These are phyloP conservation scores for Chlamydomonas sphaeroides DNA, from an alignment of 139 green algal genomes.

Conservation along the genomic window DNA sequence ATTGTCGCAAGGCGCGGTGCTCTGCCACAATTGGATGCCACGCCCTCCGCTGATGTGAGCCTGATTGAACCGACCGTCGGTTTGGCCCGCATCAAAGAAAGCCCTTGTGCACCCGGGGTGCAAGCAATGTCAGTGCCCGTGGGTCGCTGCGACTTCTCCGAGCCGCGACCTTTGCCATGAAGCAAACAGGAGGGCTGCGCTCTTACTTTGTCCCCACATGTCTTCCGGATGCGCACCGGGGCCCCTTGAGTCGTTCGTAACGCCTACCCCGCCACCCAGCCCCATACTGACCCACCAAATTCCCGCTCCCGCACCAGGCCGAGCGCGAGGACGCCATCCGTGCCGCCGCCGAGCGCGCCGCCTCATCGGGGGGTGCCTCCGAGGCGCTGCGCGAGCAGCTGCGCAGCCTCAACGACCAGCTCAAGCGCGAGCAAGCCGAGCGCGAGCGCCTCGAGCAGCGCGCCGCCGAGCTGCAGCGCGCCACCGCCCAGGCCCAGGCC, in stretches of 20 bases:
- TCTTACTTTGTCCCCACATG: no score
- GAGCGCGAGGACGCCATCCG: constrained; percentile 20
- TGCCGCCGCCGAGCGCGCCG: background rate
- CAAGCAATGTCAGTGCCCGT: no score
- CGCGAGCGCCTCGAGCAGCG: constrained; percentile 9
- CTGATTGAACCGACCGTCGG: no score
- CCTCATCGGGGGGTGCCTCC: background rate
- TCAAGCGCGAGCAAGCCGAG: constrained; percentile 27
- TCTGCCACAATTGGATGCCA: background rate
- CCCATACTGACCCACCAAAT: background rate
- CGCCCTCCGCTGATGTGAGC: constrained; percentile 15
- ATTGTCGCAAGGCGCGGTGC: no score
- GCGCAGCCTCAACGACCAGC: constrained; percentile 15
- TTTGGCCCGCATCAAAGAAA: no score
- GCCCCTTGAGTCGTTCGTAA: background rate
- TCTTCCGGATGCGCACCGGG: no score
- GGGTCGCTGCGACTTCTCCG: no score
- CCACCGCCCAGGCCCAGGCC: background rate
- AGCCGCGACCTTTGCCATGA: no score
- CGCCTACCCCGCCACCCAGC: background rate
- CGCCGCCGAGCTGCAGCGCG: constrained; percentile 2
- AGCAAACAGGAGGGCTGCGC: no score
- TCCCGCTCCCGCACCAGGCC: background rate
- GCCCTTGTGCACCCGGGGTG: no score
- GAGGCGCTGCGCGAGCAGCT: constrained; percentile 34